Evolutionary conservation across 805 yeast genomes (phyloP).

Genomic region (Kurtzmaniella cleridarum): DNA sequence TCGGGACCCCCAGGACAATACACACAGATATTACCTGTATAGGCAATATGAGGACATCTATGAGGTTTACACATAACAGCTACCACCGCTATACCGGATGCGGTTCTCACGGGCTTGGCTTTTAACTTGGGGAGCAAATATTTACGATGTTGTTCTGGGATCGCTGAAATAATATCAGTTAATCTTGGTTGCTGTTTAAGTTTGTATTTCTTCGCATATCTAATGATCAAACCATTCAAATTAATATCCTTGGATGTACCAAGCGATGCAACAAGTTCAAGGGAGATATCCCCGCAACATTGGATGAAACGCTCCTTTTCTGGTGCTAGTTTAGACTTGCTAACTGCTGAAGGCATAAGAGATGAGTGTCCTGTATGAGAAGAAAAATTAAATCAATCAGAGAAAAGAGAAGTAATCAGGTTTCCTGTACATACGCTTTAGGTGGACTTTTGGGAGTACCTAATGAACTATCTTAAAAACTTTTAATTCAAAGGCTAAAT

Average conservation of each 20-base stretch:
- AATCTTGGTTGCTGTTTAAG: constrained; percentile 88
- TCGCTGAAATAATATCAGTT: constrained; percentile 90
- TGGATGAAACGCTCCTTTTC: constrained; percentile 90
- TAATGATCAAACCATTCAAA: constrained; percentile 80
- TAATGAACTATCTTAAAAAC: too few relatives aligned
- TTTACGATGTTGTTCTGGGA: constrained; percentile 93
- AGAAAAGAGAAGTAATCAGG: too few relatives aligned
- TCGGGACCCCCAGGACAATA: constrained; percentile 99
- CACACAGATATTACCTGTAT: constrained; percentile 97
- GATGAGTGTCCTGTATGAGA: too few relatives aligned
- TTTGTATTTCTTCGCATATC: constrained; percentile 85
- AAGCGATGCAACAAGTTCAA: constrained; percentile 76
- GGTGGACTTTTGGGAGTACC: too few relatives aligned
- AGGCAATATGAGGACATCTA: constrained; percentile 97
- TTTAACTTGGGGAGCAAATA: constrained; percentile 86
- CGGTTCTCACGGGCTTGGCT: constrained; percentile 98
- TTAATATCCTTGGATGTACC: constrained; percentile 75
- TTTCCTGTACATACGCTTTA: too few relatives aligned
- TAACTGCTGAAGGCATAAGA: too few relatives aligned
- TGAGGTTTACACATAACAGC: constrained; percentile 99
- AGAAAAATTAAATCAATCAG: too few relatives aligned
- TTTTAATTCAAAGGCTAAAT: too few relatives aligned
- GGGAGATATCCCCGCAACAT: constrained; percentile 87
- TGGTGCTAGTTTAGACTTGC: constrained; percentile 55
- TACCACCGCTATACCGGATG: constrained; percentile 97